These are phyloP conservation scores for Casuarina cunninghamiana DNA, from an alignment of 306 rosid genomes.

Conservation along the genomic window DNA sequence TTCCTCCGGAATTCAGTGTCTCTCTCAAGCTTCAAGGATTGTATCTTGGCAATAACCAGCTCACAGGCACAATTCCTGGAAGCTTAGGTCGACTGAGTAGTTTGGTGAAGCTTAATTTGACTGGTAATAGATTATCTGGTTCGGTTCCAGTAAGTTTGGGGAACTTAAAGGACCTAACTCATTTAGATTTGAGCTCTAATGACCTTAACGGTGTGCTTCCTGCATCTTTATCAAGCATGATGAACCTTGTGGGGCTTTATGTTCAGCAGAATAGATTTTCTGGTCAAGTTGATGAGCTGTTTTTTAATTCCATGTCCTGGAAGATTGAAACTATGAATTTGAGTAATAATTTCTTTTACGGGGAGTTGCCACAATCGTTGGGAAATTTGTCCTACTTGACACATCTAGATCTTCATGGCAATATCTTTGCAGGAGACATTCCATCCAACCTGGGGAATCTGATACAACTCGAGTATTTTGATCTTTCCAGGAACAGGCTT, in stretches of 20 bases:
- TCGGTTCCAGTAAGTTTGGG: slow-evolving; percentile 64
- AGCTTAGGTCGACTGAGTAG: slow-evolving; percentile 60
- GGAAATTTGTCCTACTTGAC: slow-evolving; percentile 82
- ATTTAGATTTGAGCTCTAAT: slow-evolving; percentile 77
- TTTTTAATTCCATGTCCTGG: slow-evolving; percentile 72
- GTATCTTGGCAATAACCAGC: slow-evolving; percentile 71
- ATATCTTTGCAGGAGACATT: slow-evolving; percentile 64
- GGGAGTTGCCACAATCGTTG: slow-evolving; percentile 66
- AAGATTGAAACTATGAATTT: slow-evolving; percentile 82
- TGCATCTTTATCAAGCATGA: slow-evolving; percentile 64
- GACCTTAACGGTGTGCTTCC: slow-evolving; percentile 79
- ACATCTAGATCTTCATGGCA: slow-evolving; percentile 76
- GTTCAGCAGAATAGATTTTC: slow-evolving; percentile 81
- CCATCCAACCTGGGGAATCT: slow-evolving; percentile 84
- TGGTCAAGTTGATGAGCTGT: slow-evolving; percentile 56
- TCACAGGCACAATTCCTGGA: slow-evolving; percentile 60
- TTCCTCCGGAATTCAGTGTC: slow-evolving; percentile 70
- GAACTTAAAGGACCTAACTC: slow-evolving; percentile 66
- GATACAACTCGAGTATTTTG: slow-evolving; percentile 72
- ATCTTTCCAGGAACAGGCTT: slow-evolving; percentile 66
- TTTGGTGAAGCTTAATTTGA: slow-evolving; percentile 91
- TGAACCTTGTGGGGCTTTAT: slow-evolving; percentile 68
- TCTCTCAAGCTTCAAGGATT: slow-evolving; percentile 82
- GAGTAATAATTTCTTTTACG: slow-evolving; percentile 62
- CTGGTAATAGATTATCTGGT: slow-evolving; percentile 71